A percentile compares a stretch with the other conserved stretches of the same genome.
Conservation (phyloP, 78 protist genomes). For the Chrysochromulina tobinii region DNA sequence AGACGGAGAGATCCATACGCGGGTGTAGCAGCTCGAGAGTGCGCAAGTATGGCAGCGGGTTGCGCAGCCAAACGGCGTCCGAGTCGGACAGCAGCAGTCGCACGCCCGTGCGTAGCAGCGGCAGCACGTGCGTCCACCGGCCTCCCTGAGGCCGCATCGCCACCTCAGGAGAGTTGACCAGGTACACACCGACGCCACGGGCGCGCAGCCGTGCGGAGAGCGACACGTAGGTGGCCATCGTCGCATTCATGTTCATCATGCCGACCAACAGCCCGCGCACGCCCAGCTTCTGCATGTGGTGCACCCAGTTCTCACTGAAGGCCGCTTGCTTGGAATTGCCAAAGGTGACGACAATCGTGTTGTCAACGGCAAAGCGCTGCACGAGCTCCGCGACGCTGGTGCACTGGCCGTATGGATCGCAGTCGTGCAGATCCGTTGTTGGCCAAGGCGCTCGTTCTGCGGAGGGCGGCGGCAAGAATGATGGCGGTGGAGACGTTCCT, state of each 20-base stretch:
- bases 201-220: neutral
- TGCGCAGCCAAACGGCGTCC: constrained; percentile 12
- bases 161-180: constrained; percentile 1
- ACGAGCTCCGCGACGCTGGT: neutral
- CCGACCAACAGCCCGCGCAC: neutral
- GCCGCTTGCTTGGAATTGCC: neutral
- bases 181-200: constrained; percentile 1
- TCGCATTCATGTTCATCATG: constrained; percentile 2
- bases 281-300: neutral
- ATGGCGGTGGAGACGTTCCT: too few species aligned
- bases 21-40: neutral
- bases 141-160: neutral
- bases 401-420: too few species aligned
- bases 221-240: neutral
- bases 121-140: constrained; percentile 6
- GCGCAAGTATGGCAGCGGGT: neutral
- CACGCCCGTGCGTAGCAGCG: constrained; percentile 20
- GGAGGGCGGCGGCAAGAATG: too few species aligned
- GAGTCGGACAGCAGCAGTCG: constrained; percentile 10
- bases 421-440: too few species aligned
- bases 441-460: too few species aligned
- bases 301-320: constrained; percentile 2
- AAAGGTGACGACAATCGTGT: constrained; percentile 1
- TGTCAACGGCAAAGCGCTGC: neutral
- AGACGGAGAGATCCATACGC: neutral